These are phyloP conservation scores for Ceratorhiza oryzae-sativae DNA, from an alignment of 1,284 basidiomycete species.

Conservation along the genomic window DNA sequence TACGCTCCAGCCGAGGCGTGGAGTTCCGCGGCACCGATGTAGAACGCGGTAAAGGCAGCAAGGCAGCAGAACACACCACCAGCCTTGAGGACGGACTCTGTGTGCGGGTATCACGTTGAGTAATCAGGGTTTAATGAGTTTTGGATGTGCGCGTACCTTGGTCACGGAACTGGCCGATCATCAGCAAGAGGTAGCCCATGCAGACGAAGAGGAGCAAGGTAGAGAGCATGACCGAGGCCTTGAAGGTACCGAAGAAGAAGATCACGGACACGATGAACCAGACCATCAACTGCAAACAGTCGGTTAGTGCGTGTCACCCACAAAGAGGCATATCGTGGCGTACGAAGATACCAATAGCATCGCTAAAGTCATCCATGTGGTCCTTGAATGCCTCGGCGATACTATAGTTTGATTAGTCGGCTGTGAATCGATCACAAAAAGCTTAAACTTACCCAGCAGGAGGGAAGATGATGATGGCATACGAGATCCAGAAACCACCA, in stretches of 20 bases:
- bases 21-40: slow-evolving; percentile 67
- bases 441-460: background rate
- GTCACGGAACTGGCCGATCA: slow-evolving; percentile 41
- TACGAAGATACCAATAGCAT: slow-evolving; percentile 43
- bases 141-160: slow-evolving; percentile 1
- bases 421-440: background rate
- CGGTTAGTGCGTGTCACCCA: background rate
- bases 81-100: slow-evolving; percentile 56
- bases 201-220: slow-evolving; percentile 55
- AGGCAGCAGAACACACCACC: slow-evolving; percentile 78
- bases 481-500: slow-evolving; percentile 49
- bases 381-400: slow-evolving; percentile 38
- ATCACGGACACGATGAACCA: slow-evolving; percentile 47
- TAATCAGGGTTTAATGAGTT: background rate
- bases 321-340: background rate
- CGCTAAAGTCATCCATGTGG: slow-evolving; percentile 36
- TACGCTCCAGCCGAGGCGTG: slow-evolving; percentile 49
- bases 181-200: slow-evolving; percentile 51
- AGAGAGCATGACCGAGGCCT: slow-evolving; percentile 49
- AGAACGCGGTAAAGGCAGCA: slow-evolving; percentile 75
- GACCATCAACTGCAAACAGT: slow-evolving; percentile 28
- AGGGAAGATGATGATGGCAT: slow-evolving; percentile 43
- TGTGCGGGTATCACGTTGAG: background rate
- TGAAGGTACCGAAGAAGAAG: slow-evolving; percentile 48
- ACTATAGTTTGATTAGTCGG: slow-evolving; percentile 19